These are phyloP conservation scores for Starmerella bombicola DNA, from an alignment of 805 yeast genomes.

Conservation along the genomic window DNA sequence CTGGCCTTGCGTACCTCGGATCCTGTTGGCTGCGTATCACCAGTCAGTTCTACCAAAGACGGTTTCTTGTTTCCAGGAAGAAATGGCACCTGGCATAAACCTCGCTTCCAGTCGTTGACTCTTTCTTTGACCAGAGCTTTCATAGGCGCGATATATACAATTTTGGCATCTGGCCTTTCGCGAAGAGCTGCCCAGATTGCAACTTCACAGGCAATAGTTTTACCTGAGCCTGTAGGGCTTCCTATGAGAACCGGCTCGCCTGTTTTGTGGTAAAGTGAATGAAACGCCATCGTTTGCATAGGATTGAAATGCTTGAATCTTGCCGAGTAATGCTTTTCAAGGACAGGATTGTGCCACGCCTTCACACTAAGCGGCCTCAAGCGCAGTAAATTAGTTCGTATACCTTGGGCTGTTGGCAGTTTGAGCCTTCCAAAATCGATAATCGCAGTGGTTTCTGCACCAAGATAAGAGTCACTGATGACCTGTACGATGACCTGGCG, in stretches of 20 bases:
- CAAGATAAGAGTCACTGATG: slow-evolving; percentile 80
- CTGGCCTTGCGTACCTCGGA: slow-evolving; percentile 54
- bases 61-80: slow-evolving; percentile 13
- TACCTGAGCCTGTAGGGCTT: slow-evolving; percentile 98
- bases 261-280: slow-evolving; percentile 72
- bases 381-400: slow-evolving; percentile 66
- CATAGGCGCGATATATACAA: slow-evolving; percentile 83
- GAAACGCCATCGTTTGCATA: slow-evolving; percentile 96
- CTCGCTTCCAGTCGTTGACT: slow-evolving; percentile 62
- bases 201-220: slow-evolving; percentile 90
- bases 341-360: slow-evolving; percentile 56
- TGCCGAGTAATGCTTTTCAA: slow-evolving; percentile 54
- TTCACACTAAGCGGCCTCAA: slow-evolving; percentile 76
- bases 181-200: slow-evolving; percentile 95
- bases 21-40: slow-evolving; percentile 68
- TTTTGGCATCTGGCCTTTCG: slow-evolving; percentile 65
- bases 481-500: slow-evolving; percentile 72
- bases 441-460: slow-evolving; percentile 61
- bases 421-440: slow-evolving; percentile 84
- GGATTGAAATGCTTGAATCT: slow-evolving; percentile 86
- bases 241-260: slow-evolving; percentile 80
- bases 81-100: slow-evolving; percentile 21
- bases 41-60: slow-evolving; percentile 63
- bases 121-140: slow-evolving; percentile 74
- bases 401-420: slow-evolving; percentile 74